These are phyloP conservation scores for Ophiostoma sp. DNA, from an alignment of 2,329 filamentous ascomycete genomes.

Conservation along the genomic window DNA sequence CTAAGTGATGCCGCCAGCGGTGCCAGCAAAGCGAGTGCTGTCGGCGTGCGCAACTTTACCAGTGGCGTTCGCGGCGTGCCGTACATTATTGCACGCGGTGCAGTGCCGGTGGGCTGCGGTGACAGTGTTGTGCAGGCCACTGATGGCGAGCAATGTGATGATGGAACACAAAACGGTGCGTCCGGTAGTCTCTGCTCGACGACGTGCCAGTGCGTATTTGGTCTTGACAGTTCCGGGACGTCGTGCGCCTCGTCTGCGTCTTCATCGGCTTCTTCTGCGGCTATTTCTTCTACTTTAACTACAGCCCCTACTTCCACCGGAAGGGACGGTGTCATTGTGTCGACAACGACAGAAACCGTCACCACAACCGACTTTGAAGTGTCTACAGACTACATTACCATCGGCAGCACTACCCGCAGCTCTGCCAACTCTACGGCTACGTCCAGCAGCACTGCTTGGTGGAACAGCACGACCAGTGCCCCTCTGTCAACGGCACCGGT, in stretches of 20 bases:
- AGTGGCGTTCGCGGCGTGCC: slow-evolving; percentile 38
- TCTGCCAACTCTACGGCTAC: neutral
- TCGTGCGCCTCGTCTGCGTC: neutral
- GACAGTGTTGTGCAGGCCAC: slow-evolving; percentile 34
- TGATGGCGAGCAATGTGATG: slow-evolving; percentile 39
- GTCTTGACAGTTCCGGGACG: neutral
- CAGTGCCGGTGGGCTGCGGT: slow-evolving; percentile 39
- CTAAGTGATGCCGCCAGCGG: slow-evolving; percentile 31
- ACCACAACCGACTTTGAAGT: neutral
- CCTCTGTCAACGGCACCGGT: neutral
- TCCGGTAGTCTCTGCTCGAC: slow-evolving; percentile 36
- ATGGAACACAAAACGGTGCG: slow-evolving; percentile 33
- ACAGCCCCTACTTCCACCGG: neutral
- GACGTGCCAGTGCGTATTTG: slow-evolving; percentile 36
- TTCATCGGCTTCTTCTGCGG: neutral
- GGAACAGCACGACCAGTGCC: neutral
- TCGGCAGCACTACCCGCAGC: neutral
- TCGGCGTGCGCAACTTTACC: slow-evolving; percentile 35
- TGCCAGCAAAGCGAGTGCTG: slow-evolving; percentile 30
- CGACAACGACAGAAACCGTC: slow-evolving; percentile 15
- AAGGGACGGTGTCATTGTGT: neutral
- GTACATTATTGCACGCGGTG: slow-evolving; percentile 41
- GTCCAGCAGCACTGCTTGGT: slow-evolving; percentile 8
- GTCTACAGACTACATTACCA: neutral
- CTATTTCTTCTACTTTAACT: neutral